Percentiles rank a stretch among this genome's conserved stretches.
phyloP scores from a whole-genome alignment of 2,329 filamentous ascomycete genomes.

The Clonostachys rosea region DNA sequence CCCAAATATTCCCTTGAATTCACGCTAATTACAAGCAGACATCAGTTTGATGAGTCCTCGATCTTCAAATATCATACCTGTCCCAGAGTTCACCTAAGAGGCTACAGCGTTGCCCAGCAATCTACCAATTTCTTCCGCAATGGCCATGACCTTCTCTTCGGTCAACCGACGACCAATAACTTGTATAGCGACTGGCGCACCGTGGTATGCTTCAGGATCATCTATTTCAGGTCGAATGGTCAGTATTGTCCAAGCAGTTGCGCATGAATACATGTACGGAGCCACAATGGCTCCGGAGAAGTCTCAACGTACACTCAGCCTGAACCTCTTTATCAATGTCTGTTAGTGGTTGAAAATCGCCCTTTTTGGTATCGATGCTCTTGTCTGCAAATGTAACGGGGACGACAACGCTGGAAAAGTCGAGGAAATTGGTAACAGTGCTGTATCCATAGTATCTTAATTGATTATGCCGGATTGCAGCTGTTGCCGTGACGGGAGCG shows the following conservation, averaged over 20 bases:
- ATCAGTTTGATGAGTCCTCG: no score
- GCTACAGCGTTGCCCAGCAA: conserved; percentile 11
- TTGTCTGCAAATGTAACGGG: conserved; percentile 37
- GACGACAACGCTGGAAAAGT: conserved; percentile 34
- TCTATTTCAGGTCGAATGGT: conserved; percentile 1
- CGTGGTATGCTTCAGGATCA: conserved; percentile 14
- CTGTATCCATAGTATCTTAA: conserved; percentile 31
- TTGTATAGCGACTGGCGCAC: conserved; percentile 15
- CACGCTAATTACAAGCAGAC: no score
- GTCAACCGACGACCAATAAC: conserved; percentile 14
- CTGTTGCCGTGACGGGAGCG: conserved; percentile 30
- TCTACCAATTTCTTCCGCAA: conserved; percentile 24
- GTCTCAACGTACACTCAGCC: conserved; percentile 10
- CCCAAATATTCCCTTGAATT: no score
- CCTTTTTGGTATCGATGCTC: conserved; percentile 17
- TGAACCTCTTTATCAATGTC: conserved; percentile 12
- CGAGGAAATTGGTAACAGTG: conserved; percentile 26
- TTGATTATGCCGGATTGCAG: conserved; percentile 27
- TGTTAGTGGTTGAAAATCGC: conserved; percentile 9
- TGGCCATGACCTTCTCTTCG: conserved; percentile 18
- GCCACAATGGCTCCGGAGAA: no score
- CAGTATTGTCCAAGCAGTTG: conserved; percentile 3
- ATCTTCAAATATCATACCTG: background rate
- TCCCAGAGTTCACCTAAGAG: background rate
- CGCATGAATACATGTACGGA: no score